Conservation (phyloP, 352 stramenopile species). For the Globisporangium orthogonon region DNA sequence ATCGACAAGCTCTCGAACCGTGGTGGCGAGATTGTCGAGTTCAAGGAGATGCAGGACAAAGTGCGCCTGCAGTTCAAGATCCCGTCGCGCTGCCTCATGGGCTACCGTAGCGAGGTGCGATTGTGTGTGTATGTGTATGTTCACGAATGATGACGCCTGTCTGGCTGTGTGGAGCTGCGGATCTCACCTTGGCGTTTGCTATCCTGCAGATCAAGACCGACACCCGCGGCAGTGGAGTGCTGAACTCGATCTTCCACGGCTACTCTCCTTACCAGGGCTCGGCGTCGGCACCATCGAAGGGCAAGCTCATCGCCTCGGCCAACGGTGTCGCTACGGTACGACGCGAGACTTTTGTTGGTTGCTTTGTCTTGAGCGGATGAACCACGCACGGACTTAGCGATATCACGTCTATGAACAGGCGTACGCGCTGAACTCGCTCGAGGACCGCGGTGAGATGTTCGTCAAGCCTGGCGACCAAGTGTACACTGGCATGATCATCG, state of each 20-base stretch:
- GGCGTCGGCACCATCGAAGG: conserved; percentile 68
- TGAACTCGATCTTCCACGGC: conserved; percentile 96
- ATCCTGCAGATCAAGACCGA: conserved; percentile 88
- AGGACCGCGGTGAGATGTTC: conserved; percentile 95
- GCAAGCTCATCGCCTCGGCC: conserved; percentile 78
- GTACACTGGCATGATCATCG: conserved; percentile 98
- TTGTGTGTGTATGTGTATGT: conserved; percentile 3
- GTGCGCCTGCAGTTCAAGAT: conserved; percentile 96
- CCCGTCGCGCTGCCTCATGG: conserved; percentile 93
- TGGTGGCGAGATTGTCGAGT: conserved; percentile 91
- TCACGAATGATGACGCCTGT: no score
- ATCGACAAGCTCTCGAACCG: conserved; percentile 95
- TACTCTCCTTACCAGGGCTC: conserved; percentile 87
- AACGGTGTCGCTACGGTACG: conserved; percentile 57
- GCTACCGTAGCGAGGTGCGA: conserved; percentile 87
- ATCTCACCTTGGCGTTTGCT: not conserved
- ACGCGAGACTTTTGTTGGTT: not conserved
- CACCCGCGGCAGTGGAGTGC: conserved; percentile 93
- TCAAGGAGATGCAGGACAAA: conserved; percentile 90
- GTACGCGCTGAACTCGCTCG: conserved; percentile 91
- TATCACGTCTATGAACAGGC: conserved; percentile 18
- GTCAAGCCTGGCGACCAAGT: conserved; percentile 92
- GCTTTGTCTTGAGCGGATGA: not conserved
- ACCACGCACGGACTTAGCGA: not conserved
- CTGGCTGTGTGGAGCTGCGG: not conserved